Evolutionary conservation across 2,329 filamentous ascomycete species (phyloP).

Genomic region (Apiospora kogelbergensis): DNA sequence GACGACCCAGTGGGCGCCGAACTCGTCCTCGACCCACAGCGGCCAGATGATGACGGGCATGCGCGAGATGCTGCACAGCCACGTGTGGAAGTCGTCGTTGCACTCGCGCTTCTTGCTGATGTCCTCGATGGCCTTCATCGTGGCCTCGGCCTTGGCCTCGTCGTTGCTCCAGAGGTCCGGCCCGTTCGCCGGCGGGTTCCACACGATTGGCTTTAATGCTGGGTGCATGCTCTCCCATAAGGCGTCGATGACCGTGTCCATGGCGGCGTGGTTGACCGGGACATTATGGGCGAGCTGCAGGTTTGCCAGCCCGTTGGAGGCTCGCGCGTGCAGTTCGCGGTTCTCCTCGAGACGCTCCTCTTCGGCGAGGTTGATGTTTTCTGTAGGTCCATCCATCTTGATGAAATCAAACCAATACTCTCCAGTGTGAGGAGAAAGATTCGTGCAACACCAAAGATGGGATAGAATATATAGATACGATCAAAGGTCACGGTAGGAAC

Average conservation of each 20-base stretch:
- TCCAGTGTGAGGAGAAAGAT: too few relatives aligned
- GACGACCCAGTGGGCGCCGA: slow-evolving; percentile 8
- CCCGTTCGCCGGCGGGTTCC: not conserved
- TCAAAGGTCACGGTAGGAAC: not conserved
- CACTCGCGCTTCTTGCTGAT: not conserved
- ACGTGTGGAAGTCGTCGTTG: not conserved
- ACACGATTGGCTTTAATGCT: not conserved
- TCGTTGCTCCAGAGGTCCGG: slow-evolving; percentile 3
- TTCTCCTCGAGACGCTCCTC: too few relatives aligned
- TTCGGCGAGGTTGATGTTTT: too few relatives aligned
- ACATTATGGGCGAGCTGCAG: not conserved
- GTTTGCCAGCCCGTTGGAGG: not conserved
- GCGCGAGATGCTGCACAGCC: not conserved
- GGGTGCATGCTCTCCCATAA: not conserved
- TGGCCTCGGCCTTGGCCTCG: not conserved
- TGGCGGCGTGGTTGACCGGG: not conserved
- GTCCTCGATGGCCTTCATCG: not conserved
- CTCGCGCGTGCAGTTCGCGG: not conserved
- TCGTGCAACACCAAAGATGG: not conserved
- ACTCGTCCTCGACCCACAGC: not conserved
- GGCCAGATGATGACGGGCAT: not conserved
- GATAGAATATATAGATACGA: not conserved
- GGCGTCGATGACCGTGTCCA: not conserved
- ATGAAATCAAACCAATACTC: too few relatives aligned
- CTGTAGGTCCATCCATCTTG: not conserved